These are phyloP conservation scores for Botrytis pseudocinerea DNA, from an alignment of 2,329 filamentous ascomycete species.

Conservation along the genomic window DNA sequence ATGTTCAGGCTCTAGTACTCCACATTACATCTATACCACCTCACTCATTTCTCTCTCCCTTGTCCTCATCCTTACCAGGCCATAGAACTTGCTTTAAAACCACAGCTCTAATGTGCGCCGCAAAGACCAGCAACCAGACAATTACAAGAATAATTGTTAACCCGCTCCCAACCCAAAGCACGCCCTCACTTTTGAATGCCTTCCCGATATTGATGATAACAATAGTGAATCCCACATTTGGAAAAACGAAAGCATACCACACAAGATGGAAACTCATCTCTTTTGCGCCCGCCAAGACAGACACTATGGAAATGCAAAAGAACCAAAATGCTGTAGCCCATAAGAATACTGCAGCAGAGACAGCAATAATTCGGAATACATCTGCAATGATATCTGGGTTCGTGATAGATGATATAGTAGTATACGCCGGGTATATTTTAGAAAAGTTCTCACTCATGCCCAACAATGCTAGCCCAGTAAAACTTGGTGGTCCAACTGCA, in stretches of 20 bases:
- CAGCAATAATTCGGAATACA: constrained; percentile 40
- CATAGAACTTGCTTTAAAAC: constrained; percentile 40
- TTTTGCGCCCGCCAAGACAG: constrained; percentile 42
- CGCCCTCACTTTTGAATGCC: constrained; percentile 47
- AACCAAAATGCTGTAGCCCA: constrained; percentile 64
- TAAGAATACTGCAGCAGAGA: constrained; percentile 55
- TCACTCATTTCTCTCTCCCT: constrained; percentile 38
- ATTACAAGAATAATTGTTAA: constrained; percentile 49
- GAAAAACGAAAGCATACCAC: constrained; percentile 66
- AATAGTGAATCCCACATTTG: constrained; percentile 60
- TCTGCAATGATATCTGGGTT: constrained; percentile 43
- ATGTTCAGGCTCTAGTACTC: neutral
- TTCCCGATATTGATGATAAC: constrained; percentile 56
- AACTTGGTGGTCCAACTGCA: constrained; percentile 70
- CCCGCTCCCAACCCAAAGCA: constrained; percentile 51
- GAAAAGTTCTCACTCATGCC: constrained; percentile 61
- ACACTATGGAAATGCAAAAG: constrained; percentile 47
- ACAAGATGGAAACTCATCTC: constrained; percentile 58
- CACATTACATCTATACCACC: neutral
- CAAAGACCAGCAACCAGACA: constrained; percentile 38
- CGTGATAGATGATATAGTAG: constrained; percentile 43
- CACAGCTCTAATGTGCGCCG: constrained; percentile 38
- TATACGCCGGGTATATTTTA: constrained; percentile 33
- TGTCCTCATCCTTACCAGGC: constrained; percentile 42
- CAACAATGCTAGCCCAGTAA: constrained; percentile 68